A percentile compares a stretch with the other conserved stretches of the same genome.
These are phyloP conservation scores for Protomyces inundatus DNA, from an alignment of 1,139 yeast genomes.

Conservation along the genomic window DNA sequence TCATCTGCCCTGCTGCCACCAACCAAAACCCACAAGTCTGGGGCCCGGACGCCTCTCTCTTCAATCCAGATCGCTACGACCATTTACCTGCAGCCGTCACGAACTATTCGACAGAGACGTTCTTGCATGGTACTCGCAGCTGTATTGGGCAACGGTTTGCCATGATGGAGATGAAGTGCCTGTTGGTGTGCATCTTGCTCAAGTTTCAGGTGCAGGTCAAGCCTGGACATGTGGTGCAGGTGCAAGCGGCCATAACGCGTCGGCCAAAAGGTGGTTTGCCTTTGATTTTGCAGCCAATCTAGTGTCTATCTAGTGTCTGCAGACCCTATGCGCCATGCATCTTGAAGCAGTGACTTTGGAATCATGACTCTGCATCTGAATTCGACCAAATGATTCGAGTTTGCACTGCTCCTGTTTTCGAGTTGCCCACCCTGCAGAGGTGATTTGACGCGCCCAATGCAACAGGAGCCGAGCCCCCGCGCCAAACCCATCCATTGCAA, in stretches of 20 bases:
- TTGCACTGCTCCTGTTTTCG: too few species aligned
- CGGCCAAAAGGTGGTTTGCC: slow-evolving; percentile 30
- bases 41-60: slow-evolving; percentile 31
- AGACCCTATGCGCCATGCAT: too few species aligned
- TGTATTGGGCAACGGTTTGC: slow-evolving; percentile 32
- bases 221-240: slow-evolving; percentile 24
- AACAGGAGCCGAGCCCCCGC: too few species aligned
- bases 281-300: slow-evolving; percentile 25
- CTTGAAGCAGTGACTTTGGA: too few species aligned
- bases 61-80: slow-evolving; percentile 33
- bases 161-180: slow-evolving; percentile 29
- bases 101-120: slow-evolving; percentile 29
- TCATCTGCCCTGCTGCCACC: slow-evolving; percentile 24
- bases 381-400: too few species aligned
- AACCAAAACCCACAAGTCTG: slow-evolving; percentile 28
- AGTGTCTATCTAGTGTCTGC: too few species aligned
- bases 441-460: too few species aligned
- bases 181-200: slow-evolving; percentile 27
- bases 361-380: too few species aligned
- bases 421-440: too few species aligned
- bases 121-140: slow-evolving; percentile 31
- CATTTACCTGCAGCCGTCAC: slow-evolving; percentile 24
- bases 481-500: too few species aligned
- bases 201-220: slow-evolving; percentile 27
- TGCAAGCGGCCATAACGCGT: slow-evolving; percentile 27